phyloP scores from a whole-genome alignment of 495 filamentous ascomycete species.

The Penicillium canescens region DNA sequence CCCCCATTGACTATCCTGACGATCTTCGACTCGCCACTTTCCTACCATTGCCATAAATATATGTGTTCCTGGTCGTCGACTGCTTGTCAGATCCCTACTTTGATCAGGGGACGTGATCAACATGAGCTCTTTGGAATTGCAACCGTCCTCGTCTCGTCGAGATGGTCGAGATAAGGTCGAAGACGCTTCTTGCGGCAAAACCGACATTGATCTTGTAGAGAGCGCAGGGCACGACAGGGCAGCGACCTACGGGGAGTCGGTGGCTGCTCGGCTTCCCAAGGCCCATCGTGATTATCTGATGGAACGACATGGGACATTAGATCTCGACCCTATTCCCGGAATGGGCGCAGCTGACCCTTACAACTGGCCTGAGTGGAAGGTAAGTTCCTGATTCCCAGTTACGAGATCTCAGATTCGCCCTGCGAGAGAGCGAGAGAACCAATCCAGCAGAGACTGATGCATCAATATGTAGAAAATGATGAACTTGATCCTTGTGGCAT shows the following conservation, averaged over 20 bases:
- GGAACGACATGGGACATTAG: slow-evolving; percentile 53
- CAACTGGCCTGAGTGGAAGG: slow-evolving; percentile 60
- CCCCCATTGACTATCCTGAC: not conserved
- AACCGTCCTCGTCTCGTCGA: slow-evolving; percentile 18
- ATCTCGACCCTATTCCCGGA: slow-evolving; percentile 53
- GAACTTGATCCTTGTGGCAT: slow-evolving; percentile 54
- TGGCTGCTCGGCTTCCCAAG: slow-evolving; percentile 32
- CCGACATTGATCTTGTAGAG: slow-evolving; percentile 35
- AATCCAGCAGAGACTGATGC: slow-evolving; percentile 5
- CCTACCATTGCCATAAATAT: not conserved
- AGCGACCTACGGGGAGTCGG: slow-evolving; percentile 30
- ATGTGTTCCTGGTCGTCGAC: not conserved
- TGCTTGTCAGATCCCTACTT: not conserved
- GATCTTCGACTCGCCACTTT: not conserved
- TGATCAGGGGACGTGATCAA: not conserved
- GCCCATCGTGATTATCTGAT: slow-evolving; percentile 53
- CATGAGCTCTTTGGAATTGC: slow-evolving; percentile 30
- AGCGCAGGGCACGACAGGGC: slow-evolving; percentile 28
- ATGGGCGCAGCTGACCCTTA: slow-evolving; percentile 53
- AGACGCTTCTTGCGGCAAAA: slow-evolving; percentile 19
- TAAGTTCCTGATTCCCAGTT: slow-evolving; percentile 17
- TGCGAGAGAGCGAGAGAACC: not conserved
- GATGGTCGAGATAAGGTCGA: slow-evolving; percentile 11
- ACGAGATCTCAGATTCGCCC: not conserved
- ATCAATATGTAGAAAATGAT: slow-evolving; percentile 46